Evolutionary conservation across 768 basidiomycete genomes (phyloP), one percentile per base, ranked within the genome.

Genomic region (Cystobasidium onofrii): DNA sequence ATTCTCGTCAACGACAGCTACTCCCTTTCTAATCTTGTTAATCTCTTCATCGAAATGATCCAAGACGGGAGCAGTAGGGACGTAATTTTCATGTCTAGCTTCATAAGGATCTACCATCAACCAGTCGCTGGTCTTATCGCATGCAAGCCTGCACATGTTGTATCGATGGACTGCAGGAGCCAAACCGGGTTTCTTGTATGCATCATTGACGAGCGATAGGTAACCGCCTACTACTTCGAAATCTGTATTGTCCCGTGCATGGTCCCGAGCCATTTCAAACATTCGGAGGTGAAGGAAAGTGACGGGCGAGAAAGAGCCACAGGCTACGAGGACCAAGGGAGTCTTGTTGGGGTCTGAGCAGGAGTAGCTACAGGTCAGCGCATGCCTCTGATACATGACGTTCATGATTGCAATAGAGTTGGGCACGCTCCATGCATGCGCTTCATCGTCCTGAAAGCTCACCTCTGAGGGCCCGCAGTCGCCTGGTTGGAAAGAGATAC

Each of bases 261-360:
- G 93, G 84, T 98, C 96, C 83, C 89, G 90, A 71, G 95, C 96
- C 96, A 99, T 98, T 81, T 98, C 96, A 82, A 98, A 99, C 93
- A 99, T 97, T 77, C 96, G 90, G 17, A 81, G 80, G 76, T 75
- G 76, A 29, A 76, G 67, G 69, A 77, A 78, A 9, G 78, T 79
- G 9, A 96, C 90, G 13, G 95, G 95, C 78, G 91, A 94, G 86
- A 97, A 97, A 70, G 92, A 95, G 33, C 95, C 96, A 80, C 96
- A 99, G 57, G 92, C 96, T 74, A 99, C 92, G 75, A 96, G 88
- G 70, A 93, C 90, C 77, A 96, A 83, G n/a, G 92, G 95, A 9
- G 88, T 88, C 82, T 81, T 81, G 36, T 74, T 76, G 46, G 79
- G 77, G 74, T 80, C 80, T 80, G 12, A 20, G 46, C 46, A 50